Percentiles rank a stretch among this genome's conserved stretches.
Evolutionary conservation across 1,139 yeast genomes (phyloP).

Genomic region (Candida frijolesensis): DNA sequence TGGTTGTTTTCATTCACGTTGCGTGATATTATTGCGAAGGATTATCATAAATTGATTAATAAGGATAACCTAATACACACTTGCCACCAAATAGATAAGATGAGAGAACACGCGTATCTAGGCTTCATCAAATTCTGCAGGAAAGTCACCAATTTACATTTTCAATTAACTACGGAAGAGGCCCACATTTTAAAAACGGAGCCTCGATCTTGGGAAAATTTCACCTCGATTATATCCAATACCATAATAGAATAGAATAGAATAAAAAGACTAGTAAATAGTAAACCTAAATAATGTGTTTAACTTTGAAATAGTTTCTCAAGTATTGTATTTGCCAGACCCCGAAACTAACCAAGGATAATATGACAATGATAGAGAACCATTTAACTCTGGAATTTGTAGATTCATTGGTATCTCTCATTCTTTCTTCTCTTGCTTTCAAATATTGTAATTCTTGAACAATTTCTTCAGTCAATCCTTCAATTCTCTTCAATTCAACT

Average conservation of each 20-base stretch:
- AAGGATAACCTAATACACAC: neutral
- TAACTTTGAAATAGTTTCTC: constrained; percentile 90
- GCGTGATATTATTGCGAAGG: constrained; percentile 2
- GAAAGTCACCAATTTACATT: neutral
- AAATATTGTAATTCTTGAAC: constrained; percentile 77
- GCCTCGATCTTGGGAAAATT: constrained; percentile 13
- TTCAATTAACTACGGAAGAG: constrained; percentile 2
- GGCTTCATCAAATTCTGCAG: constrained; percentile 5
- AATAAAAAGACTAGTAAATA: neutral
- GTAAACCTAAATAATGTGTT: constrained; percentile 71
- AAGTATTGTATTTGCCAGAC: constrained; percentile 90
- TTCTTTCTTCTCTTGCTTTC: constrained; percentile 82
- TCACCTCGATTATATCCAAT: constrained; percentile 8
- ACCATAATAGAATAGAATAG: neutral
- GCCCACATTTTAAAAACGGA: neutral
- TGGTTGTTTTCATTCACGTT: constrained; percentile 20
- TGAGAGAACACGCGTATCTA: constrained; percentile 8
- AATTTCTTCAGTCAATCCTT: constrained; percentile 82
- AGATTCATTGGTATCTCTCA: constrained; percentile 96
- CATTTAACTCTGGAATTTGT: constrained; percentile 85
- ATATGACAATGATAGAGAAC: constrained; percentile 71
- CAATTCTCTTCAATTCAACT: constrained; percentile 81
- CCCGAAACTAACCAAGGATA: constrained; percentile 76
- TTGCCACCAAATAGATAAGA: constrained; percentile 9
- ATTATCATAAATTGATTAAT: constrained; percentile 1